Evolutionary conservation across 1,284 basidiomycete genomes (phyloP).

Genomic region (Papiliotrema flavescens): DNA sequence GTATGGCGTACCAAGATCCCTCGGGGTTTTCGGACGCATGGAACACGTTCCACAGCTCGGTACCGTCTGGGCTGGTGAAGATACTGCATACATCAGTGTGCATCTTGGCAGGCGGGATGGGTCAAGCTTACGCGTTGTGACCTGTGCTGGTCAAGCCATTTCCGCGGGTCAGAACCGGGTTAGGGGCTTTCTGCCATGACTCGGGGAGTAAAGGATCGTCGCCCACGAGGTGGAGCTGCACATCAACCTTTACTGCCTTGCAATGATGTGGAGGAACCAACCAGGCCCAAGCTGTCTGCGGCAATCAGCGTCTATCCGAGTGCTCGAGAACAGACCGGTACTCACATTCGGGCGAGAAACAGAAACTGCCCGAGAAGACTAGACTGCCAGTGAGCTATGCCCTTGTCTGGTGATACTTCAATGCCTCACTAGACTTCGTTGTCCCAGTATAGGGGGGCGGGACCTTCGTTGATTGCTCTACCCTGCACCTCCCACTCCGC

Average conservation of each 20-base stretch:
- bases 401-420: no score
- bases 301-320: neutral
- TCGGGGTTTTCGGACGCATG: conserved; percentile 14
- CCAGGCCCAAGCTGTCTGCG: neutral
- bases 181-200: neutral
- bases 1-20: conserved; percentile 14
- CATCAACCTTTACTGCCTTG: neutral
- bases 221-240: neutral
- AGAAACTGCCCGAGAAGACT: neutral
- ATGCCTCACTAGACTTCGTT: conserved; percentile 3
- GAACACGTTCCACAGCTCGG: conserved; percentile 23
- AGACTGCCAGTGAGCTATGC: neutral
- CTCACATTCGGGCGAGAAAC: neutral
- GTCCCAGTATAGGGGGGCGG: neutral
- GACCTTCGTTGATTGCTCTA: neutral
- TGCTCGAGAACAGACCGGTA: neutral
- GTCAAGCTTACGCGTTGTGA: neutral
- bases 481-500: conserved; percentile 10
- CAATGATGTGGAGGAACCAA: neutral
- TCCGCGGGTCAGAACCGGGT: neutral
- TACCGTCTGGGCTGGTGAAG: conserved; percentile 18
- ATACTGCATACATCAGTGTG: conserved; percentile 4
- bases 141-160: neutral
- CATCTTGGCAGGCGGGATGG: neutral
- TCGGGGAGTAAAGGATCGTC: neutral